These are phyloP conservation scores for Yamadazyma diospyri DNA, from an alignment of 1,139 yeast genomes.

Conservation along the genomic window DNA sequence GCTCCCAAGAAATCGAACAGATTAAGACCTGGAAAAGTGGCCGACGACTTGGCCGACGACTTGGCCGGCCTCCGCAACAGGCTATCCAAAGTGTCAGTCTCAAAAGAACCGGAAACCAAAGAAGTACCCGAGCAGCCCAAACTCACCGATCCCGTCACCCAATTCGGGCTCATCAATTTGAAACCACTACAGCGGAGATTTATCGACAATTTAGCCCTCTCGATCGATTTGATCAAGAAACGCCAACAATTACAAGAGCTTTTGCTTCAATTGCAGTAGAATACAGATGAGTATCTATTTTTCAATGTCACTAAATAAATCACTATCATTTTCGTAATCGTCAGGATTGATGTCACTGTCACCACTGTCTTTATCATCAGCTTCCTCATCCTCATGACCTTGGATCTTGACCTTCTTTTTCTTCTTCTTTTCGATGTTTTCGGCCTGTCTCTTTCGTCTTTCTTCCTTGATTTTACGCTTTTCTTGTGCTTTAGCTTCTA, in stretches of 20 bases:
- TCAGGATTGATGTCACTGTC: slow-evolving; percentile 33
- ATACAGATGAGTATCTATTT: slow-evolving; percentile 6
- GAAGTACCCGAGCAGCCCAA: neutral
- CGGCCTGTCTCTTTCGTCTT: slow-evolving; percentile 77
- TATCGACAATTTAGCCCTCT: slow-evolving; percentile 22
- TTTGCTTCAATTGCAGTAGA: neutral
- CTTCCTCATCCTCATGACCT: slow-evolving; percentile 22
- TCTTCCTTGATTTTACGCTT: slow-evolving; percentile 61
- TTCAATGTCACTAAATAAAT: slow-evolving; percentile 44
- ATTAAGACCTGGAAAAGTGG: neutral
- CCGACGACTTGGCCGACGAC: neutral
- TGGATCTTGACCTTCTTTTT: slow-evolving; percentile 48
- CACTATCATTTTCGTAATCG: slow-evolving; percentile 49
- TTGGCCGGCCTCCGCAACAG: neutral
- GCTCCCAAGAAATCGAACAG: no score
- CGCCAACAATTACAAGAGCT: neutral
- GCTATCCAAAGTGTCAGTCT: neutral
- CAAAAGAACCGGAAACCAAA: neutral
- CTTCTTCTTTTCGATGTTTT: slow-evolving; percentile 72
- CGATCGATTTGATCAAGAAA: slow-evolving; percentile 25
- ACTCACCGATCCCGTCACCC: slow-evolving; percentile 38
- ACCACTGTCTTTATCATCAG: slow-evolving; percentile 11
- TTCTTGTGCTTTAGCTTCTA: slow-evolving; percentile 67
- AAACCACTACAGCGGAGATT: slow-evolving; percentile 39
- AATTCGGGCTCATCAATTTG: slow-evolving; percentile 49